Base-by-base conservation (phyloP, 2,329 filamentous ascomycete species). In the Alternaria gansuensis region DNA sequence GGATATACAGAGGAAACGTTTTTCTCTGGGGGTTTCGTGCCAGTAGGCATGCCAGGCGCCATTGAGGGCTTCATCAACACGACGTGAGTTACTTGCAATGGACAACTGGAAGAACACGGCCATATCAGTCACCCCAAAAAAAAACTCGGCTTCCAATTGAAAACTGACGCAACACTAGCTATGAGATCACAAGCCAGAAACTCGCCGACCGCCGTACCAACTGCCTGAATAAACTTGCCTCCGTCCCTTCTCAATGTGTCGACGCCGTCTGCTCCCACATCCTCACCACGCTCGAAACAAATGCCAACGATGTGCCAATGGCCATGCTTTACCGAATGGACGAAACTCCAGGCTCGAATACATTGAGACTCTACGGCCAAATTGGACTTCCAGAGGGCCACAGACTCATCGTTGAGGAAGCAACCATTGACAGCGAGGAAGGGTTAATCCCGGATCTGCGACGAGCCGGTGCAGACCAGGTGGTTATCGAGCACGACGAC, bases 1-100 rank as follows among this genome's bases (percentile, higher is more conserved):
- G 73, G 73, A 8, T 75, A 67, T 59, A 59, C 60, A 3, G 73
- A 76, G 44, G 74, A 76, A 54, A 60, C 70, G 3, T 77, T 73
- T 56, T 75, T 75, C 56, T 67, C 66, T 3, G 73, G 73, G 29
- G 71, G 67, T 43, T 74, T 77, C 40, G 65, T 73, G 3, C 74
- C 74, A 13, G 63, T 76, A 5, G 70, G 71, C 13, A 63, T 70
- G 29, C 63, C 68, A 11, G 64, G 70, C 37, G 24, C 44, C 37
- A 59, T 50, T 17, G 44, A 73, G 34, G 74, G 74, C n/a, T 62
- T 37, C 48, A 54, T 59, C 23, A 62, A 62, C 29, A 50, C 49
- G 5, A 50, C 53, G 60, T 62, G 56, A 54, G 56, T 51, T 23
- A 36, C 21, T 21, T 48, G 13, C 5, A 48, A 34, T 34, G 31